Base-by-base conservation (phyloP, 495 filamentous ascomycete genomes). In the Penicillium atrosanguineum region DNA sequence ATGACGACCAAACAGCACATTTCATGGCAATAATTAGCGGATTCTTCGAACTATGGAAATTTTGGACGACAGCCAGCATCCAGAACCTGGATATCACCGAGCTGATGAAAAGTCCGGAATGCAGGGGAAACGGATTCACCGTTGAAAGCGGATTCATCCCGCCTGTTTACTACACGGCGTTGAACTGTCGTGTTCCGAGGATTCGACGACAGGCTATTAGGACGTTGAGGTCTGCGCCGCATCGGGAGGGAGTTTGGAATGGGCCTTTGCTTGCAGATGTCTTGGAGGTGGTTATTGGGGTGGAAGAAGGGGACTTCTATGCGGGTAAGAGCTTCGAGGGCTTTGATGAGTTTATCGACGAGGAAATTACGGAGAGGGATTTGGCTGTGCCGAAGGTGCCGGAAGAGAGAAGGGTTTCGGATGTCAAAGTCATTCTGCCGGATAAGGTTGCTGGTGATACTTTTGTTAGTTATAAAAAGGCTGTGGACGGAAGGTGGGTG, bases 161-260 rank as follows among this genome's bases (percentile, higher is more conserved):
- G 8, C 77, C 79, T 0, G 55, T 84, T 6, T 84, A 79, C 53
- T 81, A 71, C 60, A 71, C 73, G 0, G 79, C 77, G 1, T 50
- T 80, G n/a, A 82, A 83, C 54, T 86, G 82, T 48, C 80, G 80
- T n/a, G 68, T 75, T n/a, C 69, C 59, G 16, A 57, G 55, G 1
- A 63, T 83, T 26, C 61, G 81, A 38, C 57, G 62, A 4, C 63
- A 74, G 7, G 80, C 80, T 0, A 60, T 83, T 15, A 25, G 46
- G 14, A 54, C 79, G 9, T 55, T 86, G 14, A 46, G 54, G 19
- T 41, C 48, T 0, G 52, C 62, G 7, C 56, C 65, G 6, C 79
- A 83, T 56, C 69, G 75, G 26, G 83, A 85, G 60, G 82, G 77
- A 0, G 66, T 80, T 1, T 87, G 81, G 79, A 57, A 63, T 53